Evolutionary conservation across 495 filamentous ascomycete genomes (phyloP), one percentile per base, ranked within the genome.

Genomic region (Tuber borchii): DNA sequence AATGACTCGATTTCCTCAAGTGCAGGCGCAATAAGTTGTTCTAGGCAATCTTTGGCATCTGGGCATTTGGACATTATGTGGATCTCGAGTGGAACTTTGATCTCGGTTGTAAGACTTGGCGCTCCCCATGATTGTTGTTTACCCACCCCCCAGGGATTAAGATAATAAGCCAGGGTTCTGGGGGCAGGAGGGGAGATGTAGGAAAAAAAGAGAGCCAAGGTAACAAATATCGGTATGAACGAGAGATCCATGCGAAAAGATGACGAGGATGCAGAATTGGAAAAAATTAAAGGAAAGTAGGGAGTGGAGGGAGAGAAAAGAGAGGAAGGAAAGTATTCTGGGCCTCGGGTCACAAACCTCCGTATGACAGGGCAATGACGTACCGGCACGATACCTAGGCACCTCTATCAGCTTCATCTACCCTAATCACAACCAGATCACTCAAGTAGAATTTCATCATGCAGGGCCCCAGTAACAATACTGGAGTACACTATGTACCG

Each of bases 41-140:
- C 88, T 10, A 99, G 86, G 82, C 95, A 97, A 82, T 91, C 90
- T 83, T 85, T 87, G 4, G 93, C 91, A 83, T 96, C 93, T 1
- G 95, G 95, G 80, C 95, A 99, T 86, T 98, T 97, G 84, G 91
- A 92, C 91, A 97, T 97, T 76, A 97, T 92, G 82, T 96, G 93
- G 74, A 92, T 92, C 82, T 99, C 95, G 16, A 99, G 86, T 7
- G 93, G 90, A 17, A 97, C 90, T 71, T 86, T 88, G 16, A 77
- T 65, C 56, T 17, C 70, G 44, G 34, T 6, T 46, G 22, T 1
- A 71, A n/a, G 70, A 71, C 34, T 17, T 17, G 56, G 26, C 31
- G 56, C 31, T 14, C 56, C 34, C 39, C 43, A 22, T 46, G 12
- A 16, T 12, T 42, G 40, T n/a, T 45, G 40, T 2, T 71, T 31